Conservation (phyloP, 2,329 filamentous ascomycete species). For the Colletotrichum lini region DNA sequence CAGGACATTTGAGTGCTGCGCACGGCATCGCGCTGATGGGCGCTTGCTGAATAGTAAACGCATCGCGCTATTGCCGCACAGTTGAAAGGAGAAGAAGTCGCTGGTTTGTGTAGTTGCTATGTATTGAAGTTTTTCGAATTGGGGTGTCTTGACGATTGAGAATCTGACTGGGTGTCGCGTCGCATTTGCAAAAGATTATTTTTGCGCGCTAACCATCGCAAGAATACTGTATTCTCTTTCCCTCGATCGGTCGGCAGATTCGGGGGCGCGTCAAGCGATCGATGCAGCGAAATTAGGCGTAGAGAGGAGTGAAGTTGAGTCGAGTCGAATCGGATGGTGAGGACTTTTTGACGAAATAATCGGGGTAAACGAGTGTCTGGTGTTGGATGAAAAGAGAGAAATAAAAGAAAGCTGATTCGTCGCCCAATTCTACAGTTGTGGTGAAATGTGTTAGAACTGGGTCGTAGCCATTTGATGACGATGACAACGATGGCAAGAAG, state of each 20-base stretch:
- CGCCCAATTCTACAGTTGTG: conserved; percentile 25
- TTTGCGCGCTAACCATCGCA: conserved; percentile 36
- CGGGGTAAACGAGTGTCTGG: conserved; percentile 37
- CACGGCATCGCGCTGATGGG: conserved; percentile 56
- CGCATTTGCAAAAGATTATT: conserved; percentile 37
- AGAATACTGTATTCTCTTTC: conserved; percentile 4
- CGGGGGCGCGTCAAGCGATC: conserved; percentile 34
- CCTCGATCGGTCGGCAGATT: conserved; percentile 19
- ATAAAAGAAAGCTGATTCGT: conserved; percentile 16
- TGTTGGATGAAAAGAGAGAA: conserved; percentile 22
- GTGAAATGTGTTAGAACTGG: conserved; percentile 36
- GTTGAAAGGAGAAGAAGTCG: neutral
- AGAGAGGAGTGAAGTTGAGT: conserved; percentile 13
- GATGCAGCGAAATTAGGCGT: conserved; percentile 33
- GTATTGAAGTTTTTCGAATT: conserved; percentile 20
- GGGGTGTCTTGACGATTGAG: conserved; percentile 12
- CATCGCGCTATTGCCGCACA: conserved; percentile 58
- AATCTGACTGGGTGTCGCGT: conserved; percentile 26
- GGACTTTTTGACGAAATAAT: conserved; percentile 25
- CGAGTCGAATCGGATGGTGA: conserved; percentile 18
- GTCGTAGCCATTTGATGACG: conserved; percentile 33
- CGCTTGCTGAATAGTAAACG: conserved; percentile 61
- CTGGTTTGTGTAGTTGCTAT: conserved; percentile 21
- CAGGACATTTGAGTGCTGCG: conserved; percentile 54
- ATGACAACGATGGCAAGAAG: neutral